A percentile compares a stretch with the other conserved stretches of the same genome.
These are phyloP conservation scores for Astrothelium macrocarpum DNA, from an alignment of 495 filamentous ascomycete species.

Conservation along the genomic window DNA sequence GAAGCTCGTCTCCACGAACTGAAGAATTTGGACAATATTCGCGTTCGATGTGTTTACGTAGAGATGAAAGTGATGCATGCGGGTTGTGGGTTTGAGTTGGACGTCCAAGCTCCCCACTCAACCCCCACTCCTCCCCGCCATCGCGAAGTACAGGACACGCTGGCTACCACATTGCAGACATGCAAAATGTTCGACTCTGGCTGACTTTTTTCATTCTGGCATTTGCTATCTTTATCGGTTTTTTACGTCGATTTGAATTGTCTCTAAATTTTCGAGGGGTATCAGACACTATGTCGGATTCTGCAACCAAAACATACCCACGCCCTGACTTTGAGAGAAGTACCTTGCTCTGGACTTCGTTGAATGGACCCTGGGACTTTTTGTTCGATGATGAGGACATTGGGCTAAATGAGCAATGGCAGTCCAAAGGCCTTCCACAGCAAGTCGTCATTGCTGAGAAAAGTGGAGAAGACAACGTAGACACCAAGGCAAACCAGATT, in stretches of 20 bases:
- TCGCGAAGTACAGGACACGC: background rate
- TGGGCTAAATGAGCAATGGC: slow-evolving; percentile 33
- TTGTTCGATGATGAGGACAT: slow-evolving; percentile 48
- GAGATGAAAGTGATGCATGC: too few relatives aligned
- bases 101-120: background rate
- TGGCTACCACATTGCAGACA: background rate
- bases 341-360: slow-evolving; percentile 41
- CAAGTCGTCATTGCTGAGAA: background rate
- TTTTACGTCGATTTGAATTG: background rate
- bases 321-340: slow-evolving; percentile 48
- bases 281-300: background rate
- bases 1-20: too few relatives aligned
- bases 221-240: background rate
- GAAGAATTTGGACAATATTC: too few relatives aligned
- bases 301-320: slow-evolving; percentile 16
- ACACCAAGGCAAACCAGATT: slow-evolving; percentile 1
- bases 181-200: background rate
- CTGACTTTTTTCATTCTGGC: background rate
- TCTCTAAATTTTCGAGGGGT: background rate
- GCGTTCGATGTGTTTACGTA: too few relatives aligned
- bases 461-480: background rate
- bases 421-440: slow-evolving; percentile 15
- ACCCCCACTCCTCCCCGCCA: slow-evolving; percentile 1
- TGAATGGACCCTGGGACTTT: slow-evolving; percentile 48
- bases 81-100: too few relatives aligned